Percentiles rank a stretch among this genome's conserved stretches.
Conservation (phyloP, 768 basidiomycete genomes). For the Phanerodontia chrysosporium region DNA sequence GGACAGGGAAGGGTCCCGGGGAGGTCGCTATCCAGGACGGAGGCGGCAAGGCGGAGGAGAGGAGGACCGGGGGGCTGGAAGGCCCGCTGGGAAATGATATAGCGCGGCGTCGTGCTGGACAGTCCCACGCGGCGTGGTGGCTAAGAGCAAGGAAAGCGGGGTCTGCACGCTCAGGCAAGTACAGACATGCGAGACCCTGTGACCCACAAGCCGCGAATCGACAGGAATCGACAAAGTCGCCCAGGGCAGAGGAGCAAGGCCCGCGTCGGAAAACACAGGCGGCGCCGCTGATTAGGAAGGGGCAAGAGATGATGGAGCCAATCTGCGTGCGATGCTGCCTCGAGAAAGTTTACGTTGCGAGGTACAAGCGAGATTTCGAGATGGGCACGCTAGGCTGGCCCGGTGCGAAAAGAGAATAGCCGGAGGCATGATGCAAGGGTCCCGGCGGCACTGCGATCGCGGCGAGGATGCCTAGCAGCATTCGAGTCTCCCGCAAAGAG, state of each 20-base stretch:
- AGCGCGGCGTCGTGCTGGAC: not conserved
- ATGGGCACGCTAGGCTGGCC: not conserved
- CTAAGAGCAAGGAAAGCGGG: not conserved
- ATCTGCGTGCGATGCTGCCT: not conserved
- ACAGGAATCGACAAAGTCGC: not conserved
- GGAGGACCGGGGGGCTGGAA: not conserved
- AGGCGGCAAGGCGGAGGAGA: not conserved
- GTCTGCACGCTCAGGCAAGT: not conserved
- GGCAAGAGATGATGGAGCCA: not conserved
- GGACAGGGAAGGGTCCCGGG: not conserved
- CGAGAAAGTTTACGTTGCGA: not conserved
- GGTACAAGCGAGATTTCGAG: not conserved
- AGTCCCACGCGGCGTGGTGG: not conserved
- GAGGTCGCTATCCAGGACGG: not conserved
- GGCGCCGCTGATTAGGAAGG: not conserved
- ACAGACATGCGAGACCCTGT: not conserved
- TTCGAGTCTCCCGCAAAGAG: not conserved
- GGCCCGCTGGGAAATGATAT: not conserved
- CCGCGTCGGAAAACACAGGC: not conserved
- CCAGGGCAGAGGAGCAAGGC: not conserved
- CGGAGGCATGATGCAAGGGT: not conserved
- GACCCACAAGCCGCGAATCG: not conserved
- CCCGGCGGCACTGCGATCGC: not conserved
- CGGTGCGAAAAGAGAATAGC: not conserved
- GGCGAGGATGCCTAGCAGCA: not conserved